phyloP scores from a whole-genome alignment of 208 protist species.

The Leishmania arabica region DNA sequence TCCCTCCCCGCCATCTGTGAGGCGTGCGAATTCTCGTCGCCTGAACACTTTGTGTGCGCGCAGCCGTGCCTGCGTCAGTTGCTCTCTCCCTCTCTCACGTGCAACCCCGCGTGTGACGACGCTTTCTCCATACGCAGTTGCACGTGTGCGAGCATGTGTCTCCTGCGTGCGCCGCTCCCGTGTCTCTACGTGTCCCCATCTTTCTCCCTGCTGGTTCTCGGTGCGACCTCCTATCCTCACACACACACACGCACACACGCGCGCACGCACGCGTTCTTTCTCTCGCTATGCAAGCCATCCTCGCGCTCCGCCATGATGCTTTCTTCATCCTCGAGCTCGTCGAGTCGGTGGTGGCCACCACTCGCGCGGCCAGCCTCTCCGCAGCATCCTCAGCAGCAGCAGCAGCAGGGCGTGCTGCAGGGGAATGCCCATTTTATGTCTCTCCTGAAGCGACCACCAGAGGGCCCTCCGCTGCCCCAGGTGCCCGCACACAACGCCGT shows the following conservation, averaged over 20 bases:
- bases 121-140: neutral
- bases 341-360: neutral
- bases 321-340: constrained; percentile 13
- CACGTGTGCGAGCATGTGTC: neutral
- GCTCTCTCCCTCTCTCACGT: neutral
- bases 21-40: neutral
- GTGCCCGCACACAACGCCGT: neutral
- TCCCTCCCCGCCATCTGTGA: neutral
- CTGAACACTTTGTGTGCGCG: neutral
- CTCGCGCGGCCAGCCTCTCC: neutral
- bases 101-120: neutral
- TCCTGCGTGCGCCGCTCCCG: neutral
- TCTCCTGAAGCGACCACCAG: neutral
- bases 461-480: neutral
- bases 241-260: neutral
- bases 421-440: neutral
- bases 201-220: neutral
- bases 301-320: constrained; percentile 1
- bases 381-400: neutral
- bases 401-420: neutral
- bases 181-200: neutral
- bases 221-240: neutral
- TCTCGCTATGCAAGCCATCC: constrained; percentile 16
- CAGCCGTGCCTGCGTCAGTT: neutral
- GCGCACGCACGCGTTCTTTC: constrained; percentile 7